Evolutionary conservation across 2,329 filamentous ascomycete genomes (phyloP).

Genomic region (Madurella mycetomatis): DNA sequence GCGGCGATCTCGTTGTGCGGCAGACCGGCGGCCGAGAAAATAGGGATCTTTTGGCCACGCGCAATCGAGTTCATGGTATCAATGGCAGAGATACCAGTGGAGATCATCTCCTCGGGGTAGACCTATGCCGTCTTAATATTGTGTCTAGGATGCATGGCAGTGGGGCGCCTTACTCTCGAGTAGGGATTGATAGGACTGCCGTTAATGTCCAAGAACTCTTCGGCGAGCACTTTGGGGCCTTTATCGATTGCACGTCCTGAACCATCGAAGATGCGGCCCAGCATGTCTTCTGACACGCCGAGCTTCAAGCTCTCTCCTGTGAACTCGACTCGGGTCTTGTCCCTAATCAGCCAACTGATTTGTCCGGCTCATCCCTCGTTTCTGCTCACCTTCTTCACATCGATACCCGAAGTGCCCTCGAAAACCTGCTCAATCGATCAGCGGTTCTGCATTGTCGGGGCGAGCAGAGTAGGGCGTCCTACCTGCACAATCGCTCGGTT

Average conservation of each 20-base stretch:
- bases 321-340: constrained; percentile 92
- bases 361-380: background rate
- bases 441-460: constrained; percentile 9
- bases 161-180: constrained; percentile 66
- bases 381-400: constrained; percentile 87
- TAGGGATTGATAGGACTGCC: constrained; percentile 98
- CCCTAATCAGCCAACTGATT: constrained; percentile 15
- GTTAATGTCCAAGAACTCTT: constrained; percentile 99
- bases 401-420: constrained; percentile 92
- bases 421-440: constrained; percentile 65
- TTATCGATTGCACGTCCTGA: constrained; percentile 98
- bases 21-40: constrained; percentile 96
- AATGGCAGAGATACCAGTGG: constrained; percentile 97
- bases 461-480: constrained; percentile 26
- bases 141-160: background rate
- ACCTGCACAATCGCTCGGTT: constrained; percentile 94
- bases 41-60: constrained; percentile 98
- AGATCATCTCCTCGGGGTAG: constrained; percentile 99
- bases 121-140: constrained; percentile 52
- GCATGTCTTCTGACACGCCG: constrained; percentile 98
- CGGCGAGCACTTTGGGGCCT: constrained; percentile 93
- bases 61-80: constrained; percentile 98
- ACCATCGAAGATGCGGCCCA: constrained; percentile 97
- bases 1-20: constrained; percentile 99
- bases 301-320: constrained; percentile 96